Conservation (phyloP, 2,329 filamentous ascomycete species). For the Rugonectria rugulosa region DNA sequence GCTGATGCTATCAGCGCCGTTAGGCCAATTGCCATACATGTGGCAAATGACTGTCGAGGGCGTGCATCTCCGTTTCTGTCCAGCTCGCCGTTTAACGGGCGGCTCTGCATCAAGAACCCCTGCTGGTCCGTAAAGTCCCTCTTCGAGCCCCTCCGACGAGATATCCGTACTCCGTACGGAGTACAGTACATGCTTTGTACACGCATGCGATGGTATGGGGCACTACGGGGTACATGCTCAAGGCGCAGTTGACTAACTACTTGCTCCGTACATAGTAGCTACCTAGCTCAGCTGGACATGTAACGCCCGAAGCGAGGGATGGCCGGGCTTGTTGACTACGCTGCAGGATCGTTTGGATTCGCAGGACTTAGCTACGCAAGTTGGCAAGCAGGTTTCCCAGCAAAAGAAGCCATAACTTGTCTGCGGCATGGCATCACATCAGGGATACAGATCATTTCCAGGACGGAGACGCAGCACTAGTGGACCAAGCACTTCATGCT, state of each 20-base stretch:
- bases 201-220: conserved; percentile 1
- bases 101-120: conserved; percentile 14
- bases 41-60: conserved; percentile 3
- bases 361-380: too few species aligned
- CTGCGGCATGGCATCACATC: too few species aligned
- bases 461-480: background rate
- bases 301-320: too few species aligned
- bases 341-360: too few species aligned
- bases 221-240: background rate
- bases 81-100: conserved; percentile 3
- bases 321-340: background rate
- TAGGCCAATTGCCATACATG: background rate
- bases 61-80: background rate
- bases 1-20: conserved; percentile 4
- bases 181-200: too few species aligned
- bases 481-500: too few species aligned
- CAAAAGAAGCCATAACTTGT: too few species aligned
- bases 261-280: too few species aligned
- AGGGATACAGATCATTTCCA: too few species aligned
- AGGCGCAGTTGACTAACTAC: background rate
- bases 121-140: conserved; percentile 6
- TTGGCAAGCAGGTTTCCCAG: too few species aligned
- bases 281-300: too few species aligned
- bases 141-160: conserved; percentile 5
- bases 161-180: too few species aligned